These are phyloP conservation scores for Fraxinus pennsylvanica DNA, from an alignment of 257 asterid species.

Conservation along the genomic window DNA sequence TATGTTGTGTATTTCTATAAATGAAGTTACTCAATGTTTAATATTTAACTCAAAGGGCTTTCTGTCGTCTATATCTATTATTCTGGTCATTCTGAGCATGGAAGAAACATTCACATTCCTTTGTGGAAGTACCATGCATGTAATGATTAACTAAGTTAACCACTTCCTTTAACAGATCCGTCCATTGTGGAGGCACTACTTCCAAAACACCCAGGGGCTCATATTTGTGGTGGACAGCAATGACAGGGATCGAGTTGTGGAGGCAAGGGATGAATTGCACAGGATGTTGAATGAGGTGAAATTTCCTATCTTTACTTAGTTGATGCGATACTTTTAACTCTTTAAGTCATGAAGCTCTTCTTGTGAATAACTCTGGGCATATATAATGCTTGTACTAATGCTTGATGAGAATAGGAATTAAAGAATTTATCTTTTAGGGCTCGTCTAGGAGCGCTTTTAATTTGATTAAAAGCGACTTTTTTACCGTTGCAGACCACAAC, in stretches of 20 bases:
- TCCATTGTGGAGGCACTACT: conserved; percentile 45
- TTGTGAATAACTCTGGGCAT: not conserved
- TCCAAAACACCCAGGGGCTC: conserved; percentile 45
- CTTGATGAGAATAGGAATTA: not conserved
- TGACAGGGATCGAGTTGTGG: conserved; percentile 38
- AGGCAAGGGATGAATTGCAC: conserved; percentile 43
- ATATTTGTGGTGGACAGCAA: conserved; percentile 43
- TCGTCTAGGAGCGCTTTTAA: too few species aligned
- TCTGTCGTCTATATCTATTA: not conserved
- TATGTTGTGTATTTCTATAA: not conserved
- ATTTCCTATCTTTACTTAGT: not conserved
- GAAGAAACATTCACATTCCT: not conserved
- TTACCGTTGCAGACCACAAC: too few species aligned
- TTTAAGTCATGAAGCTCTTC: not conserved
- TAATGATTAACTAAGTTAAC: not conserved
- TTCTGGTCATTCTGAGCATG: not conserved
- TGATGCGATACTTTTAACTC: not conserved
- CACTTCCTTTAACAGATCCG: conserved; percentile 27
- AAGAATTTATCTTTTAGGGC: not conserved
- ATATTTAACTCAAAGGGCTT: not conserved
- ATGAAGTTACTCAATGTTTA: not conserved
- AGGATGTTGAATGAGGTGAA: conserved; percentile 41
- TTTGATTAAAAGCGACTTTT: too few species aligned
- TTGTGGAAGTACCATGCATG: not conserved
- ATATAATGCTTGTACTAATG: not conserved